Base-by-base conservation (phyloP, 2,329 filamentous ascomycete species). In the Sordariomycetes sp. region DNA sequence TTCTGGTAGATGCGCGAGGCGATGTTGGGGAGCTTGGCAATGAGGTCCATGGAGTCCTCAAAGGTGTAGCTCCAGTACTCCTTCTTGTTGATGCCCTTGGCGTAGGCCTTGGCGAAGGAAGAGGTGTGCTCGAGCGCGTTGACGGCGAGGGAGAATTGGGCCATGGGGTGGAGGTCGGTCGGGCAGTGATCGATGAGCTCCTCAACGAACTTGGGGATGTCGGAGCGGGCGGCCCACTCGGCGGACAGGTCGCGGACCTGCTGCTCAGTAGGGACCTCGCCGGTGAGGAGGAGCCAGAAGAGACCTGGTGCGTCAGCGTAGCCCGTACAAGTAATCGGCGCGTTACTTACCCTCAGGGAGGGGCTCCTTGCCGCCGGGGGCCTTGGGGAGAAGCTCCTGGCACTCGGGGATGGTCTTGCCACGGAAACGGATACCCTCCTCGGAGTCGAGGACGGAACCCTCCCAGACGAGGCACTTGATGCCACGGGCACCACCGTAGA, bases 151-250 rank as follows among this genome's bases (percentile, higher is more conserved):
- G 92, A 96, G 77, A 98, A 93, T 72, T 98, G 92, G 44, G 92
- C 90, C 92, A 98, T 98, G 63, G 92, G 92, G 79, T 98, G 92
- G 51, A 98, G 86, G 66, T 94, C 87, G 70, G 75, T 92, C 53
- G 92, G 92, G 84, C 90, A 96, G 74, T 92, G 87, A 80, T 98
- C 92, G 69, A 98, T 94, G 62, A 98, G 83, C 74, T 98, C 92
- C 75, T 94, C 88, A 57, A 98, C 78, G 69, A 94, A 96, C 72
- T 94, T 94, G 70, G 92, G 92, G 49, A 98, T 71, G 56, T 93
- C 86, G 66, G 92, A 87, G 56, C 92, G 88, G 59, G 92, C 92
- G 61, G 92, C 92, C 92, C 90, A 96, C 70, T 98, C 92, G 44
- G 92, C 90, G 49, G 92, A 96, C 48, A 98, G 83, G 58, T 93